Base-by-base conservation (phyloP, 768 basidiomycete species). In the Collybia sp. region DNA sequence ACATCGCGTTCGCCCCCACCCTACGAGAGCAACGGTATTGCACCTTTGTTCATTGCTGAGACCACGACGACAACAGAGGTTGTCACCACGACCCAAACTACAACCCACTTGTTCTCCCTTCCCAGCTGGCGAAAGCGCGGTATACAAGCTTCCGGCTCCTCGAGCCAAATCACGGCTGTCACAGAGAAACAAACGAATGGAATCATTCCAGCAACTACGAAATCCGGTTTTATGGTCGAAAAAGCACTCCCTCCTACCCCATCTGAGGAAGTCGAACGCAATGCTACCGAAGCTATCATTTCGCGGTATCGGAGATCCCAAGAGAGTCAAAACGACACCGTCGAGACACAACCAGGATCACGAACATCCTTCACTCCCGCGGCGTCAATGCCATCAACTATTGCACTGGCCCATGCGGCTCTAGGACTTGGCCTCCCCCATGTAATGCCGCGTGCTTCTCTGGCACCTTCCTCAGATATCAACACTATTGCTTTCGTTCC, bases 61-160 rank as follows among this genome's bases (percentile, higher is more conserved):
- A 74, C 67, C 32, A 74, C 73, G 19, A 75, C 74, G 42, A 76
- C 74, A 19, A 73, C 68, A 20, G 67, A 69, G 51, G 61, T 65
- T 33, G 65, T 71, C n/a, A 69, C 72, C 8, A 70, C 71, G 6
- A 73, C 76, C 17, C 35, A 37, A 20, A 72, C 74, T 11, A 68
- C 76, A 11, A 74, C 79, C 17, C 80, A 80, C 62, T 80, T 86
- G 64, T 80, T 87, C 62, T 81, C 84, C 17, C 62, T 83, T 18
- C 80, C 83, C 12, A 69, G 73, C 49, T 85, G 83, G 83, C 76
- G 70, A 56, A 82, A 76, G 53, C 81, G 76, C 49, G 66, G 63
- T 59, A 16, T 56, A 68, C 17, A 56, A 52, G 16, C 53, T 54
- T 25, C 51, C 64, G 31, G 52, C 64, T 8, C 67, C 49, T 63